Conservation (phyloP, 352 stramenopile species). For the Globisporangium rhizosaccharum region DNA sequence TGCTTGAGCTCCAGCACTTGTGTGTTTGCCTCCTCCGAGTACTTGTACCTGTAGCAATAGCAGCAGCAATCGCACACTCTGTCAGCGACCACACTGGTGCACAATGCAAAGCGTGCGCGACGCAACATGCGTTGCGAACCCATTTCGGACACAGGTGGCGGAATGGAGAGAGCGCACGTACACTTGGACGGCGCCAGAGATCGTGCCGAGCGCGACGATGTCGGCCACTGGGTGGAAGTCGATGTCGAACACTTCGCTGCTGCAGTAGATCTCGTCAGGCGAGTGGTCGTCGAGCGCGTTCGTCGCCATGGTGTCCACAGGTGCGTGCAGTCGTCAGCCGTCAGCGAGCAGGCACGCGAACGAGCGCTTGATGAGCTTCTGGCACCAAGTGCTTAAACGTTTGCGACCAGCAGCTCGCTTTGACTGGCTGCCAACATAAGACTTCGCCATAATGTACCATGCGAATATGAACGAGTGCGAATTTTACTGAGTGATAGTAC, state of each 20-base stretch:
- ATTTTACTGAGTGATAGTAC: no score
- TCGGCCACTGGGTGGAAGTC: constrained; percentile 76
- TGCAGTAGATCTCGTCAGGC: constrained; percentile 71
- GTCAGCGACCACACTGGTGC: background rate
- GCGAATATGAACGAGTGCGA: no score
- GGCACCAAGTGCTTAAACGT: background rate
- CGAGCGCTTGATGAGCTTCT: constrained; percentile 1
- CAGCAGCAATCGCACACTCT: background rate
- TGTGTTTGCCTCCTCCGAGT: constrained; percentile 62
- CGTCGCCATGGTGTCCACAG: constrained; percentile 29
- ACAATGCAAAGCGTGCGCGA: no score
- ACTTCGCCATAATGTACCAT: no score
- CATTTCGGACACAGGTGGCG: background rate
- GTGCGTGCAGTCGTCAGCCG: background rate
- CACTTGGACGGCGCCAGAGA: constrained; percentile 80
- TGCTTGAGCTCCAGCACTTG: constrained; percentile 72
- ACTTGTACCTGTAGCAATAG: constrained; percentile 54
- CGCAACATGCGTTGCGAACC: no score
- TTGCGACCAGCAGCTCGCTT: constrained; percentile 14
- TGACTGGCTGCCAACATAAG: constrained; percentile 19
- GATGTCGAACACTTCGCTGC: constrained; percentile 79
- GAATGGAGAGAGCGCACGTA: constrained; percentile 19
- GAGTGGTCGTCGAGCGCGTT: constrained; percentile 67
- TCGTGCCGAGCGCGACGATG: constrained; percentile 68
- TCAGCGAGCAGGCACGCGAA: background rate